phyloP scores from a whole-genome alignment of 208 protist genomes.

The Trypanosoma cruzi region DNA sequence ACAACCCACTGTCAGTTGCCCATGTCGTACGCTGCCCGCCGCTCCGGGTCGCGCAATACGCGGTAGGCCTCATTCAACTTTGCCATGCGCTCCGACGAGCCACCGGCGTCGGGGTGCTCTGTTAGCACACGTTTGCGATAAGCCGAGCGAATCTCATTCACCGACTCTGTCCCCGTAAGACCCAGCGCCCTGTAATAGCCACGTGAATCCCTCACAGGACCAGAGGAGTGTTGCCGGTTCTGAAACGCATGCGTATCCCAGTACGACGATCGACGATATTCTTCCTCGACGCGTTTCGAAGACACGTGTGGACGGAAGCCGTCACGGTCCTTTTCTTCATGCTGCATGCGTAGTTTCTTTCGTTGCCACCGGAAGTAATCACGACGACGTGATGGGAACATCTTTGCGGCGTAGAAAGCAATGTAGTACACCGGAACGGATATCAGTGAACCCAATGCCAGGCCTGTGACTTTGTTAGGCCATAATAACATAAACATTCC shows the following conservation, averaged over 20 bases:
- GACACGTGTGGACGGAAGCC: slow-evolving; percentile 53
- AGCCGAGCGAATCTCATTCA: slow-evolving; percentile 90
- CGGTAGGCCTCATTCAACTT: slow-evolving; percentile 96
- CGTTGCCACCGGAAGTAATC: slow-evolving; percentile 51
- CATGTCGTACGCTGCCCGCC: slow-evolving; percentile 95
- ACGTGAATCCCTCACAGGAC: slow-evolving; percentile 40
- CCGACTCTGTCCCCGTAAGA: slow-evolving; percentile 69
- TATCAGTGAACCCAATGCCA: slow-evolving; percentile 48
- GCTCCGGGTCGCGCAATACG: slow-evolving; percentile 95
- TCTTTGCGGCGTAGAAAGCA: slow-evolving; percentile 66
- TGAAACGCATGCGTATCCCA: slow-evolving; percentile 83
- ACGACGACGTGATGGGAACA: slow-evolving; percentile 51
- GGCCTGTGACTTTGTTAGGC: slow-evolving; percentile 66
- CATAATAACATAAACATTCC: slow-evolving; percentile 42
- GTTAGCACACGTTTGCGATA: slow-evolving; percentile 76
- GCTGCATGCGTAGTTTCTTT: slow-evolving; percentile 37
- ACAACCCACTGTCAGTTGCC: slow-evolving; percentile 1
- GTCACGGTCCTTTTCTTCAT: slow-evolving; percentile 37
- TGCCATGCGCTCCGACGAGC: slow-evolving; percentile 63
- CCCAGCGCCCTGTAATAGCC: slow-evolving; percentile 78
- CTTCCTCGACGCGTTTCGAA: slow-evolving; percentile 64
- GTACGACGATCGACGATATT: slow-evolving; percentile 81
- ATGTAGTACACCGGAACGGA: slow-evolving; percentile 62
- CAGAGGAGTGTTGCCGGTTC: slow-evolving; percentile 5
- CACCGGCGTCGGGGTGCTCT: slow-evolving; percentile 88